Percentiles rank a stretch among this genome's conserved stretches.
Conservation (phyloP, 2,329 filamentous ascomycete genomes). For the Colletotrichum cordylinicola region DNA sequence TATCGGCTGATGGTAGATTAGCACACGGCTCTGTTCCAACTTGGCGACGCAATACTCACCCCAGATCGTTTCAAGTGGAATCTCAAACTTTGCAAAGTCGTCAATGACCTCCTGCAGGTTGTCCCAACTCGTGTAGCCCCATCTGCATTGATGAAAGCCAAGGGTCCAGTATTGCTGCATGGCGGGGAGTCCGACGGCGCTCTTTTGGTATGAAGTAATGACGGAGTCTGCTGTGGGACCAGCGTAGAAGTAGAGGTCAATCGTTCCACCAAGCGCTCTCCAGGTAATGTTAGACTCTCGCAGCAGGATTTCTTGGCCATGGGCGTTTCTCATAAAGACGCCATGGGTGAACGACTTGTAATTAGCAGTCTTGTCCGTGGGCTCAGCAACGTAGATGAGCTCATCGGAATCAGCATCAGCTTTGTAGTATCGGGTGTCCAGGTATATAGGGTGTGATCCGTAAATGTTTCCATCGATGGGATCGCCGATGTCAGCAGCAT, state of each 20-base stretch:
- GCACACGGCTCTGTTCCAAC: background rate
- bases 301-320: conserved; percentile 76
- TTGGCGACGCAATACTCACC: conserved; percentile 24
- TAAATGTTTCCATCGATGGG: conserved; percentile 74
- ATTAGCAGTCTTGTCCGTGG: conserved; percentile 46
- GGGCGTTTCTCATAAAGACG: conserved; percentile 78
- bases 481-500: conserved; percentile 71
- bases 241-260: conserved; percentile 82
- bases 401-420: conserved; percentile 50
- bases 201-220: conserved; percentile 72
- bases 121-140: conserved; percentile 80
- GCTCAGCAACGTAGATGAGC: conserved; percentile 59
- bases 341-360: conserved; percentile 77
- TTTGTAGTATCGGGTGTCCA: conserved; percentile 79
- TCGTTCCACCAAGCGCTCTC: conserved; percentile 75
- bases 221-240: conserved; percentile 74
- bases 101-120: conserved; percentile 70
- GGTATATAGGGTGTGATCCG: conserved; percentile 78
- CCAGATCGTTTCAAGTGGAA: conserved; percentile 79
- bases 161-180: conserved; percentile 85
- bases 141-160: conserved; percentile 84
- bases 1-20: conserved; percentile 58
- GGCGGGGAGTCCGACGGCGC: conserved; percentile 72
- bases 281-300: conserved; percentile 70
- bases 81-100: conserved; percentile 67